Conservation (phyloP, 2,329 filamentous ascomycete genomes). For the Biscogniauxia mediterranea region DNA sequence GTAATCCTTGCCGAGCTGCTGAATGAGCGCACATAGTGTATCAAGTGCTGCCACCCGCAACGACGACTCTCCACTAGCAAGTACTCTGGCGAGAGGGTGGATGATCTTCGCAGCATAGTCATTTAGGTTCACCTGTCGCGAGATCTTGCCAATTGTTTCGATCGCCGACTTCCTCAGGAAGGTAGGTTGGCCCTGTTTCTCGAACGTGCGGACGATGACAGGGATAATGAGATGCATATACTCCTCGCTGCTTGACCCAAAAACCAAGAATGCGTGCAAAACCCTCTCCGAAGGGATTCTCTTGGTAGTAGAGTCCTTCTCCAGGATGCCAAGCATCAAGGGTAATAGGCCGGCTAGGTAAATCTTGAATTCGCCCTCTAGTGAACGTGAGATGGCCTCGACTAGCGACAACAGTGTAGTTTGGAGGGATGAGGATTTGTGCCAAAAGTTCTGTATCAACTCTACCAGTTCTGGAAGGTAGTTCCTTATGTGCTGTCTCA, state of each 20-base stretch:
- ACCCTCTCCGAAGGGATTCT: conserved; percentile 85
- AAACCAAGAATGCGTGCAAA: conserved; percentile 91
- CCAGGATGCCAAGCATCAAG: conserved; percentile 89
- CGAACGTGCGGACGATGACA: conserved; percentile 90
- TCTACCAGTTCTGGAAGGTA: conserved; percentile 85
- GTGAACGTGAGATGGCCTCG: conserved; percentile 86
- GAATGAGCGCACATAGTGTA: conserved; percentile 90
- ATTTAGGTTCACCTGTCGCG: conserved; percentile 93
- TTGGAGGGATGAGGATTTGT: conserved; percentile 74
- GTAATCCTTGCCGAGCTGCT: conserved; percentile 94
- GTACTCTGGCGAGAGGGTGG: conserved; percentile 82
- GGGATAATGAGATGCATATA: conserved; percentile 99
- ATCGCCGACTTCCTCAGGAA: conserved; percentile 85
- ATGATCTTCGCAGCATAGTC: conserved; percentile 97
- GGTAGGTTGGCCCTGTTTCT: conserved; percentile 77
- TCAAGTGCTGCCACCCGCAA: conserved; percentile 84
- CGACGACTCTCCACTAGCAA: conserved; percentile 68
- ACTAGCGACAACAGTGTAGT: conserved; percentile 88
- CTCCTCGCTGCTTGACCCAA: conserved; percentile 92
- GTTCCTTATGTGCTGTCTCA: conserved; percentile 91
- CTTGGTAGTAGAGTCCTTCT: conserved; percentile 75
- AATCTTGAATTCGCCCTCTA: conserved; percentile 98
- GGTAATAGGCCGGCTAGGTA: conserved; percentile 87
- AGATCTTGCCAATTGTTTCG: conserved; percentile 91
- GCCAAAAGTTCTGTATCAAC: conserved; percentile 88